Base-by-base conservation (phyloP, 305 asterid genomes). In the Salvia sclarea region DNA sequence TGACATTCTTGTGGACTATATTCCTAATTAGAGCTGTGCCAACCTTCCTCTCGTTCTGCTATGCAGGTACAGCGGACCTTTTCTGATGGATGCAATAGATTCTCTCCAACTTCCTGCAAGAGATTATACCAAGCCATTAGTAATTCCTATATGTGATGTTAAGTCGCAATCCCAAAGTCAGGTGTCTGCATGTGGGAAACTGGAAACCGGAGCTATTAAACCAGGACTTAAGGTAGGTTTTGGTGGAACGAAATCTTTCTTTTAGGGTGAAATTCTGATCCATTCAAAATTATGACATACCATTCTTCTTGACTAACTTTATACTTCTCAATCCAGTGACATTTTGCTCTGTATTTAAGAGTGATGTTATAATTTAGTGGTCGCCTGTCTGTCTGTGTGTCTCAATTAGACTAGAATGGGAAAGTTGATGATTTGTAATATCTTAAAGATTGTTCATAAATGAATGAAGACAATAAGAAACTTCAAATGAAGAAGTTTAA, bases 81-180 rank as follows among this genome's bases (percentile, higher is more conserved):
- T 76, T 79, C 82, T 94, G 44, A 71, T 94, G 87, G 97, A 94
- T 57, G 95, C 94, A 57, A 86, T 91, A 59, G 99, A 94, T 87
- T 89, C 92, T 64, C 85, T 94, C 75, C 89, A 78, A 72, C 95
- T 87, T 82, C 98, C 95, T 63, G 71, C 69, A 18, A 88, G 99
- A 74, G 95, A 94, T 72, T 91, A 84, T 75, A 78, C 88, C 35
- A 92, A 83, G 78, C 96, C 99, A 8, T 71, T 91, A 50, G 57
- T 86, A 33, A 72, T 94, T 87, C 99, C 99, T 12, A 79, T 94
- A 31, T 88, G 96, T 64, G 99, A 94, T 84, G 84, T 94, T 68
- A 89, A 87, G 82, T 80, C 89, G 52, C 92, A 85, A 64, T 78
- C 99, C 64, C 98, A 94, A 65, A 93, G 87, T 59, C 96, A 82